Evolutionary conservation across 768 basidiomycete species (phyloP).

Genomic region (Agaricus sinodeliciosus): DNA sequence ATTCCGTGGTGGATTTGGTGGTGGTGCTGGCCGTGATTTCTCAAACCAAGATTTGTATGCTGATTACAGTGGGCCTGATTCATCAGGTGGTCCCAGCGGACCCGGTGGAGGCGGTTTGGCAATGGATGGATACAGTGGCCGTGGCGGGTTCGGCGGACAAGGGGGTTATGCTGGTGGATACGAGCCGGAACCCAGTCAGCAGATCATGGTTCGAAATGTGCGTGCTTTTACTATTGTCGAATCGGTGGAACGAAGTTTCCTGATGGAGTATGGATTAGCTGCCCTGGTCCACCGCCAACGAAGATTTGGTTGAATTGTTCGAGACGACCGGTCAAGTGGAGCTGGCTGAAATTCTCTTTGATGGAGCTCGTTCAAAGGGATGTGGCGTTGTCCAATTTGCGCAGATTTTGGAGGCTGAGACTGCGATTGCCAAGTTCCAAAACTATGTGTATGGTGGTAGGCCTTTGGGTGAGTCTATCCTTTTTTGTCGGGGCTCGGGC

Average conservation of each 20-base stretch:
- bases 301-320: slow-evolving; percentile 95
- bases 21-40: slow-evolving; percentile 65
- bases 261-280: slow-evolving; percentile 44
- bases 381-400: slow-evolving; percentile 95
- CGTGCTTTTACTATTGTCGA: slow-evolving; percentile 28
- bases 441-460: slow-evolving; percentile 93
- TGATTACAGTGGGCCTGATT: slow-evolving; percentile 88
- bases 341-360: slow-evolving; percentile 90
- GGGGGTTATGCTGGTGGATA: slow-evolving; percentile 26
- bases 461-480: slow-evolving; percentile 56
- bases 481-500: not conserved
- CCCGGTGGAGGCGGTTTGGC: slow-evolving; percentile 30
- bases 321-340: slow-evolving; percentile 97
- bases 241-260: not conserved
- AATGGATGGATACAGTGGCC: slow-evolving; percentile 30
- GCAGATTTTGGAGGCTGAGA: slow-evolving; percentile 83
- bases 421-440: slow-evolving; percentile 95
- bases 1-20: slow-evolving; percentile 53
- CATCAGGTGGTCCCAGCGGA: slow-evolving; percentile 33
- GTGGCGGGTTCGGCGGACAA: slow-evolving; percentile 29
- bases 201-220: slow-evolving; percentile 98
- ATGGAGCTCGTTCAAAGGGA: slow-evolving; percentile 89
- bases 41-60: slow-evolving; percentile 88
- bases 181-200: slow-evolving; percentile 84
- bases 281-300: slow-evolving; percentile 98